Conservation (phyloP, 495 filamentous ascomycete genomes). For the Parmelia sp. region DNA sequence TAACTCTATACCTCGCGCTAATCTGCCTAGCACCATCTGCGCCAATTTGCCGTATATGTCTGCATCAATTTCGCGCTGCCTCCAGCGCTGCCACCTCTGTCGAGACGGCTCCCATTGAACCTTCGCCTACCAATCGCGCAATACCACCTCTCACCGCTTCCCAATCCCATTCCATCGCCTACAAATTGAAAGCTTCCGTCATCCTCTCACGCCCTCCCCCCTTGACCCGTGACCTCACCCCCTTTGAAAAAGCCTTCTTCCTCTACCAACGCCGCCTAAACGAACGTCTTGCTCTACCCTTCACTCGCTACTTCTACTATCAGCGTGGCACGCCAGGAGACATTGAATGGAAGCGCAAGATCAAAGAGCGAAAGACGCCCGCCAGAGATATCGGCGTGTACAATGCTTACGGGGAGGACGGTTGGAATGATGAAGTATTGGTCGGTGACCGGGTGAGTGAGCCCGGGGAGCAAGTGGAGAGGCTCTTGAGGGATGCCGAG, state of each 20-base stretch:
- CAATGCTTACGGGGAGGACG: constrained; percentile 67
- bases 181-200: constrained; percentile 69
- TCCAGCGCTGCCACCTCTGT: constrained; percentile 35
- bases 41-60: constrained; percentile 48
- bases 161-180: constrained; percentile 34
- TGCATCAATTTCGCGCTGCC: constrained; percentile 42
- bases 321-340: constrained; percentile 80
- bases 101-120: constrained; percentile 29
- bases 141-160: constrained; percentile 27
- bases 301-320: constrained; percentile 92
- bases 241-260: constrained; percentile 87
- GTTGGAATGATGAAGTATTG: constrained; percentile 90
- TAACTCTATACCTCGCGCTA: not conserved
- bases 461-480: constrained; percentile 54
- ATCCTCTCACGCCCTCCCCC: constrained; percentile 84
- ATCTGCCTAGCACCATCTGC: constrained; percentile 37
- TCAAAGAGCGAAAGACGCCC: constrained; percentile 63
- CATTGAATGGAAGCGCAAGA: constrained; percentile 85
- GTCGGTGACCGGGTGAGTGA: constrained; percentile 59
- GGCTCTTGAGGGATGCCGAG: constrained; percentile 72
- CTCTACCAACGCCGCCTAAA: constrained; percentile 97
- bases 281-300: constrained; percentile 83
- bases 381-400: constrained; percentile 83
- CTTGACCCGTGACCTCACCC: constrained; percentile 72
- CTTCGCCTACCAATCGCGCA: constrained; percentile 22